These are phyloP conservation scores for Suillus subluteus DNA, from an alignment of 768 basidiomycete species.

Conservation along the genomic window DNA sequence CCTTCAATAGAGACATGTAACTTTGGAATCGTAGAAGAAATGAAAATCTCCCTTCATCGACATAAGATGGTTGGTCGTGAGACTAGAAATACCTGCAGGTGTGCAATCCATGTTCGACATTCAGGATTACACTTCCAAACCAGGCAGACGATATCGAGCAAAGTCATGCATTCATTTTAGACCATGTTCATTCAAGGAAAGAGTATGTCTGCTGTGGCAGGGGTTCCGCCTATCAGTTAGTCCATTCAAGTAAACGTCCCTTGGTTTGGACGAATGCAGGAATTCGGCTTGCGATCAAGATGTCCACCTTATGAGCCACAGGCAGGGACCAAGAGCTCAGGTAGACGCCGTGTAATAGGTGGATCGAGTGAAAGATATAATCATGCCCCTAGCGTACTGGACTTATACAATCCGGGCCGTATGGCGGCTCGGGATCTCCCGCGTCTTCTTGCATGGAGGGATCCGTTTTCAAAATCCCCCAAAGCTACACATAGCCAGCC, in stretches of 20 bases:
- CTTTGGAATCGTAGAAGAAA: neutral
- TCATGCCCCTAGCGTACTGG: too few species aligned
- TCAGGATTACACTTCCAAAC: constrained; percentile 28
- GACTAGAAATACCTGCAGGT: neutral
- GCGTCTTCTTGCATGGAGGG: too few species aligned
- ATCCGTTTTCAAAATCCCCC: neutral
- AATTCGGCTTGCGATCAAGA: neutral
- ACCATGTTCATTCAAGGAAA: constrained; percentile 37
- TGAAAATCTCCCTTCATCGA: neutral
- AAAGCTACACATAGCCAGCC: neutral
- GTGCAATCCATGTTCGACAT: neutral
- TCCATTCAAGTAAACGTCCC: constrained; percentile 39
- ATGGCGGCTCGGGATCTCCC: too few species aligned
- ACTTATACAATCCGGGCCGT: too few species aligned
- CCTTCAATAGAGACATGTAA: neutral
- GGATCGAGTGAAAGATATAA: too few species aligned
- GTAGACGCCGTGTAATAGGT: too few species aligned
- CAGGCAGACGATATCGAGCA: constrained; percentile 30
- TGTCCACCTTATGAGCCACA: constrained; percentile 24
- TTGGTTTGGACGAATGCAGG: constrained; percentile 21
- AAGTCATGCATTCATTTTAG: constrained; percentile 38
- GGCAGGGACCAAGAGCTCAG: neutral
- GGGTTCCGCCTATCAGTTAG: constrained; percentile 29
- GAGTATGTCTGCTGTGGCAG: constrained; percentile 29
- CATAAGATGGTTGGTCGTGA: neutral